Base-by-base conservation (phyloP, 2,329 filamentous ascomycete genomes). In the Pseudogymnoascus sp. region DNA sequence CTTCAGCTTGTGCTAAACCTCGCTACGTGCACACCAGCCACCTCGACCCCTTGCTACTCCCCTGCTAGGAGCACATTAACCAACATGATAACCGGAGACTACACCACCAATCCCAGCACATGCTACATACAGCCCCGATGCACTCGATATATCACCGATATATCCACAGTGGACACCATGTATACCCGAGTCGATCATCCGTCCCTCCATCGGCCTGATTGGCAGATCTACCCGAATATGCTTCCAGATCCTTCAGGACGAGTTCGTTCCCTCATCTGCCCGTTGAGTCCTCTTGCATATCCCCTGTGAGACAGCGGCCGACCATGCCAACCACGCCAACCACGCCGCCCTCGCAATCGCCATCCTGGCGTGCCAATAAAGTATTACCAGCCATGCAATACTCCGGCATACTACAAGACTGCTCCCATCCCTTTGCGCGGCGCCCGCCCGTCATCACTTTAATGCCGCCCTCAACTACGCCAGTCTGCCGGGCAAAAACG, bases 381-480 rank as follows among this genome's bases (percentile, higher is more conserved):
- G 25, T 54, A 54, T 54, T 25, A 25, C 5, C 22, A 25, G 22
- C 22, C 22, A 25, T 25, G 22, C 22, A 25, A 25, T 25, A 25
- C 22, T 25, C 22, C 4, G 4, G 4, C 22, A 25, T 25, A 25
- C 5, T 54, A 54, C 43, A 54, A 54, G 43, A 32, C 43, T 54
- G 25, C 18, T 32, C 43, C 43, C 28, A 54, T 54, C 43, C 43
- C 43, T 54, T 54, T 54, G n/a, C 43, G 18, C n/a, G 43, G 43
- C 43, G 8, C 43, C n/a, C 25, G 25, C n/a, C 43, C n/a, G 43
- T n/a, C 28, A 32, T 54, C 25, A 54, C 43, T 32, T 54, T 54
- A 7, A 54, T 32, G 25, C 30, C 22, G 43, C 9, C 37, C 16
- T 39, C 37, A 39, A n/a, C 39, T 43, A 12, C 4, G 20, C 39